A percentile compares a stretch with the other conserved stretches of the same genome.
Evolutionary conservation across 495 filamentous ascomycete species (phyloP).

Genomic region (Penicillium steckii): DNA sequence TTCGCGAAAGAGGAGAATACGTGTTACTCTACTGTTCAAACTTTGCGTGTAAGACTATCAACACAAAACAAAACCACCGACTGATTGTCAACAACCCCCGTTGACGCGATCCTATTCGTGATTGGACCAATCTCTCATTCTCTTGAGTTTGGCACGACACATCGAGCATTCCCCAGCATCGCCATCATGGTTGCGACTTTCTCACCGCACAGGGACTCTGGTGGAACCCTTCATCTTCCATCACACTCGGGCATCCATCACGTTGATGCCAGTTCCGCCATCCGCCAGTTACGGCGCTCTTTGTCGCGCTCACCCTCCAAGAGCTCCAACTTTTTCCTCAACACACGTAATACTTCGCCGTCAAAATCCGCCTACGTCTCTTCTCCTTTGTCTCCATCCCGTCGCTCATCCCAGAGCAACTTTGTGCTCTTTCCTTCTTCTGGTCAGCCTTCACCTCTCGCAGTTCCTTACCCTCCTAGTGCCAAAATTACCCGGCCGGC

Average conservation of each 20-base stretch:
- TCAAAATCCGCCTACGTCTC: constrained; percentile 47
- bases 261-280: constrained; percentile 73
- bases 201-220: constrained; percentile 59
- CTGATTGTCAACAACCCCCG: background rate
- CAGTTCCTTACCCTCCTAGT: constrained; percentile 52
- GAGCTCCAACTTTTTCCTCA: constrained; percentile 62
- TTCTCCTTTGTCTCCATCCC: constrained; percentile 52
- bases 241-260: constrained; percentile 80
- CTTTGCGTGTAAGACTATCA: background rate
- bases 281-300: constrained; percentile 77
- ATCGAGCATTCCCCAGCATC: constrained; percentile 18
- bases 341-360: constrained; percentile 55
- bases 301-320: constrained; percentile 87
- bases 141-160: constrained; percentile 14
- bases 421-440: constrained; percentile 48
- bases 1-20: too few relatives aligned
- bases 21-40: background rate
- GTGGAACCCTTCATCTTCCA: constrained; percentile 76
- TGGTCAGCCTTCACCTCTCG: constrained; percentile 50
- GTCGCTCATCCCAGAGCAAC: constrained; percentile 42
- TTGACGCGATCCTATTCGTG: constrained; percentile 2
- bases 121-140: constrained; percentile 16
- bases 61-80: background rate
- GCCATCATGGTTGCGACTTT: constrained; percentile 51
- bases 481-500: constrained; percentile 46